Evolutionary conservation across 345 rosid species (phyloP), one percentile per base, ranked within the genome.

Genomic region (Gynandropsis gynandra): DNA sequence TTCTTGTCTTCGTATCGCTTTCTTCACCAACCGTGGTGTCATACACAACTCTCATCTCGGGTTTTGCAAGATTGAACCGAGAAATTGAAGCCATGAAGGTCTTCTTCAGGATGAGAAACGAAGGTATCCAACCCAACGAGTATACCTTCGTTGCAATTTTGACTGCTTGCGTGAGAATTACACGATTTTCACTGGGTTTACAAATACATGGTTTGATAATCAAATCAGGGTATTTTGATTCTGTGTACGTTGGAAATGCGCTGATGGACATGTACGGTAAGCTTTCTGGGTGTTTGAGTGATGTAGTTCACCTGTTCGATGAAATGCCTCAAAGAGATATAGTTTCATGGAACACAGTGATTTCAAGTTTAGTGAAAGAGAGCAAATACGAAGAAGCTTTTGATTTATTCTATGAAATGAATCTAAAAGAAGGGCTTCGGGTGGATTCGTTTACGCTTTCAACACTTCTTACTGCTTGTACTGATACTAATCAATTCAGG

Each of bases 291-390:
- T 44, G 44, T 58, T 58, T 69, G 42, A 64, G 66, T 39, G 65
- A n/a, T 68, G 83, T 65, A 34, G 42, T 70, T 49, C 56, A 68
- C 51, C 1, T 86, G 74, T 89, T 86, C 38, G 90, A 75, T 54
- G 90, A 69, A 76, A 78, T 83, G 76, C 73, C 78, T 64, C 55
- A 50, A 0, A 79, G 84, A 65, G 90, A 86, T 58, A 56, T 73
- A 18, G 68, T 76, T 0, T 78, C 98, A 0, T 81, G 87, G 90
- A 86, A 89, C 58, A 84, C 89, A 15, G 54, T 78, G 67, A 67
- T 86, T 33, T 83, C 90, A 1, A 49, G 94, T 66, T 33, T 80
- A 37, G 80, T 81, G 61, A 80, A 69, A 33, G 71, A 67, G 34
- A 58, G 43, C 0, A 54, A 47, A 70, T 56, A 51, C 58, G 73